Evolutionary conservation across 257 asterid species (phyloP).

Genomic region (Solanum gracilifrons): DNA sequence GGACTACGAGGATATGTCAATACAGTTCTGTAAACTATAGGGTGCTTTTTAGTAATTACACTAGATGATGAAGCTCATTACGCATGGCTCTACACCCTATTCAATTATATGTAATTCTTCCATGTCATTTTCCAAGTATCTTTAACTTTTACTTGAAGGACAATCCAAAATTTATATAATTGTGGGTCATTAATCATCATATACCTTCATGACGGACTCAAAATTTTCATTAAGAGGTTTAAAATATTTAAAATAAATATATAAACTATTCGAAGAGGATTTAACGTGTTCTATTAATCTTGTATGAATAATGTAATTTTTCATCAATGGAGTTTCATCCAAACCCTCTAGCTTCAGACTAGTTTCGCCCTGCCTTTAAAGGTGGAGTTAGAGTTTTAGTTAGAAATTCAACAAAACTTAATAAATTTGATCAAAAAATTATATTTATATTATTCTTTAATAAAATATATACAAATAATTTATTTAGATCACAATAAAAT

Average conservation of each 20-base stretch:
- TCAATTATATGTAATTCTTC: not conserved
- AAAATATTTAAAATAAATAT: too few species aligned
- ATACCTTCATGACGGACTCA: not conserved
- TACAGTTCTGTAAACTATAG: not conserved
- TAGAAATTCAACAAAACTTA: not conserved
- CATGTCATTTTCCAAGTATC: not conserved
- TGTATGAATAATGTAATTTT: too few species aligned
- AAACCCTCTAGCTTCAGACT: too few species aligned
- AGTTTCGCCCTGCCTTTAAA: too few species aligned
- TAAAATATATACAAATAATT: too few species aligned
- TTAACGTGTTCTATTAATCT: too few species aligned
- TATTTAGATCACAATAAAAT: not conserved
- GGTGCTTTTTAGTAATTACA: not conserved
- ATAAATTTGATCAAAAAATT: too few species aligned
- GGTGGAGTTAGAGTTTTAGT: not conserved
- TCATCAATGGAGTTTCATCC: not conserved
- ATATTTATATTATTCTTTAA: too few species aligned
- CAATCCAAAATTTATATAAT: slow-evolving; percentile 5
- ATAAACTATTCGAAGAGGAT: not conserved
- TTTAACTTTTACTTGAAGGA: slow-evolving; percentile 9
- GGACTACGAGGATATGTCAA: not conserved
- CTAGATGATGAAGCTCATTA: slow-evolving; percentile 1
- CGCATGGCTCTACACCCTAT: not conserved
- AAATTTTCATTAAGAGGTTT: rapidly evolving
- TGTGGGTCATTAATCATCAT: slow-evolving; percentile 4